phyloP scores from a whole-genome alignment of 441 rosid species.

The Pelargonium citronellum region DNA sequence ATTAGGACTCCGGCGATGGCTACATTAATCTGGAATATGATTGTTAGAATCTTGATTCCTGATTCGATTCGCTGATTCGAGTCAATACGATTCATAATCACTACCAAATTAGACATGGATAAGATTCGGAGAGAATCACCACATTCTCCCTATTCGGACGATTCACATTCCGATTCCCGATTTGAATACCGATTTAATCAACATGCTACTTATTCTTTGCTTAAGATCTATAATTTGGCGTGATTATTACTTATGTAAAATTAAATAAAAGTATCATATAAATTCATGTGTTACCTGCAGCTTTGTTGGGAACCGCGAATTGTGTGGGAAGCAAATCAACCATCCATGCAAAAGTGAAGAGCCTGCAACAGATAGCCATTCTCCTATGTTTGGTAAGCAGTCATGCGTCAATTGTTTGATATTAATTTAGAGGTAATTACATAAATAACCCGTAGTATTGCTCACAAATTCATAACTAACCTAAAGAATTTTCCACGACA shows the following conservation, averaged over 20 bases:
- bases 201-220: too few relatives aligned
- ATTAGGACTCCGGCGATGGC: not conserved
- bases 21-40: not conserved
- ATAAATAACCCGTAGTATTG: too few relatives aligned
- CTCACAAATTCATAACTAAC: too few relatives aligned
- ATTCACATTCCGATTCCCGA: too few relatives aligned
- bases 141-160: too few relatives aligned
- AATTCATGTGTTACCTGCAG: constrained; percentile 32
- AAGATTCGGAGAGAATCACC: too few relatives aligned
- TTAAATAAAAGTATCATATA: not conserved
- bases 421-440: not conserved
- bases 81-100: too few relatives aligned
- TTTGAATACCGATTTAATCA: too few relatives aligned
- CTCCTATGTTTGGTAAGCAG: constrained; percentile 45
- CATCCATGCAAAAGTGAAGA: constrained; percentile 52
- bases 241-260: not conserved
- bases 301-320: constrained; percentile 67
- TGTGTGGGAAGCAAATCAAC: constrained; percentile 82
- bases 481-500: too few relatives aligned
- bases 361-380: constrained; percentile 34
- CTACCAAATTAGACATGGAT: too few relatives aligned
- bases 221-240: not conserved
- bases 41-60: too few relatives aligned
- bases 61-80: too few relatives aligned
- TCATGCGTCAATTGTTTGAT: constrained; percentile 13